Evolutionary conservation across 768 basidiomycete genomes (phyloP).

Genomic region (Boletus coccyginus): DNA sequence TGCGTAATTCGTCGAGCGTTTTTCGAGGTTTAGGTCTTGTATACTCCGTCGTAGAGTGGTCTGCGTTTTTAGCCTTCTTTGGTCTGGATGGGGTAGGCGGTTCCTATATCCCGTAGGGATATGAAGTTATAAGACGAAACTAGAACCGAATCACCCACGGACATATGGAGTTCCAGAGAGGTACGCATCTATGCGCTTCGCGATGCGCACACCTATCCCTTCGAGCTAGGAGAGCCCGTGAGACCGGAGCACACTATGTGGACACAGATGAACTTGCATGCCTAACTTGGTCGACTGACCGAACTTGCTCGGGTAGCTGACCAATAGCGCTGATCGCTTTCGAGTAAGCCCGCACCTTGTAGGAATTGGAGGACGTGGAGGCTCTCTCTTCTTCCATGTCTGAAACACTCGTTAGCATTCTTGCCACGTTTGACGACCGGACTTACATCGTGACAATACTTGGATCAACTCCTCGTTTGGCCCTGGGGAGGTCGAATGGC

Average conservation of each 20-base stretch:
- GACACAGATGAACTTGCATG: constrained; percentile 17
- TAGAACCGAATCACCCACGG: constrained; percentile 28
- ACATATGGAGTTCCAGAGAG: constrained; percentile 33
- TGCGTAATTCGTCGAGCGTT: constrained; percentile 27
- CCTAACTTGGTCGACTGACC: constrained; percentile 40
- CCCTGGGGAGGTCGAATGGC: constrained; percentile 18
- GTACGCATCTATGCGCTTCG: constrained; percentile 44
- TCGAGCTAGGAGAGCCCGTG: constrained; percentile 23
- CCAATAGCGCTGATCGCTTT: constrained; percentile 45
- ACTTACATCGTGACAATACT: constrained; percentile 43
- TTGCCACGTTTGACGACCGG: not conserved
- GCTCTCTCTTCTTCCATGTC: constrained; percentile 45
- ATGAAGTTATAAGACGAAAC: constrained; percentile 3
- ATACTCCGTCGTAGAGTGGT: constrained; percentile 4
- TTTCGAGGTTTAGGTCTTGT: constrained; percentile 6
- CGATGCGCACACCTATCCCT: constrained; percentile 40
- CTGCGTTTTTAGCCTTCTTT: not conserved
- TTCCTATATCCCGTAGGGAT: constrained; percentile 12
- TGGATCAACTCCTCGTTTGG: constrained; percentile 40
- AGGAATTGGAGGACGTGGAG: constrained; percentile 37
- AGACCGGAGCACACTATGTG: not conserved
- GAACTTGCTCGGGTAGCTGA: constrained; percentile 41
- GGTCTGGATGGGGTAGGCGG: constrained; percentile 6
- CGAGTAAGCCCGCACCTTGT: constrained; percentile 50
- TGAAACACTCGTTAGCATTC: constrained; percentile 1